phyloP scores from a whole-genome alignment of 805 yeast species.

The Starmerella roubikii region DNA sequence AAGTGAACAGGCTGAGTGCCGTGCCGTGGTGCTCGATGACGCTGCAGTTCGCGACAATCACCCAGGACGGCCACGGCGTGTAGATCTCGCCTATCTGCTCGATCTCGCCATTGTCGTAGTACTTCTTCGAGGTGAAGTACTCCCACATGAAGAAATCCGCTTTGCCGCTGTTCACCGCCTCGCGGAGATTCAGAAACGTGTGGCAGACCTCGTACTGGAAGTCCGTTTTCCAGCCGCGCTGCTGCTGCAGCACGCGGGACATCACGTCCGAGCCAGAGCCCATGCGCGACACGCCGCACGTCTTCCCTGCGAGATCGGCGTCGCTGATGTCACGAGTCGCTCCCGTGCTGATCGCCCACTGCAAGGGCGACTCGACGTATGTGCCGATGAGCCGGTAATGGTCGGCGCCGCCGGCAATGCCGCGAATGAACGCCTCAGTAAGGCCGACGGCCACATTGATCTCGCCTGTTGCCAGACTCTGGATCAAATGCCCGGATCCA shows the following conservation, averaged over 20 bases:
- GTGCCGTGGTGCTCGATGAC: slow-evolving; percentile 25
- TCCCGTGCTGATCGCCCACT: slow-evolving; percentile 87
- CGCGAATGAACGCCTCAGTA: slow-evolving; percentile 83
- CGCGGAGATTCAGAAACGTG: slow-evolving; percentile 64
- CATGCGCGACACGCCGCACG: slow-evolving; percentile 69
- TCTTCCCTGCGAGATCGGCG: slow-evolving; percentile 42
- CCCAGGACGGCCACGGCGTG: slow-evolving; percentile 98
- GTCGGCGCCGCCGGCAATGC: slow-evolving; percentile 56
- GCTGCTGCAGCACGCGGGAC: slow-evolving; percentile 70
- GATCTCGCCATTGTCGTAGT: slow-evolving; percentile 68
- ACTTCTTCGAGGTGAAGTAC: slow-evolving; percentile 73
- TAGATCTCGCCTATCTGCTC: slow-evolving; percentile 74
- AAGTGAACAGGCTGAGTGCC: slow-evolving; percentile 29
- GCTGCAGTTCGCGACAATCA: slow-evolving; percentile 42
- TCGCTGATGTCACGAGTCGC: slow-evolving; percentile 42
- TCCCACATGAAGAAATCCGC: slow-evolving; percentile 95
- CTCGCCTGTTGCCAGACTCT: slow-evolving; percentile 46
- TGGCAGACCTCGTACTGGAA: slow-evolving; percentile 43
- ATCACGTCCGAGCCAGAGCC: slow-evolving; percentile 88
- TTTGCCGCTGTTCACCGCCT: slow-evolving; percentile 51
- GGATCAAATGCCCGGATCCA: slow-evolving; percentile 80
- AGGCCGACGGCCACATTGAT: slow-evolving; percentile 72
- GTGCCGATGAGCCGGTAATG: slow-evolving; percentile 60
- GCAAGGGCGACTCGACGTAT: slow-evolving; percentile 71
- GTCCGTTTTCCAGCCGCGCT: slow-evolving; percentile 34